These are phyloP conservation scores for Cymbomonas tetramitiformis DNA, from an alignment of 139 green algal genomes.

Conservation along the genomic window DNA sequence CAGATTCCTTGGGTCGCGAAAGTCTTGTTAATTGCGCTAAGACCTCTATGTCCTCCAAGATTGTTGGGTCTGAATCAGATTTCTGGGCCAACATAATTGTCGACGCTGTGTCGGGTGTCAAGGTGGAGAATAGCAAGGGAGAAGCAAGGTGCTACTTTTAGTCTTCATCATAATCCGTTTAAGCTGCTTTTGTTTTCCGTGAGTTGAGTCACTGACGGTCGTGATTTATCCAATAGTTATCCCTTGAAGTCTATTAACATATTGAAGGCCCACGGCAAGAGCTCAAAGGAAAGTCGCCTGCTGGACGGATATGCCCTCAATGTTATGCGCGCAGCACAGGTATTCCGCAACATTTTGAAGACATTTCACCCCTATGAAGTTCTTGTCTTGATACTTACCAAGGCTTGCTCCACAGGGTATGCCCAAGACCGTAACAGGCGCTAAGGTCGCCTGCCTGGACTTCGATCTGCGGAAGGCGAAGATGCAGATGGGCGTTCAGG, in stretches of 20 bases:
- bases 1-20: conserved; percentile 60
- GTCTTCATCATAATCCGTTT: background rate
- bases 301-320: conserved; percentile 94
- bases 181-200: background rate
- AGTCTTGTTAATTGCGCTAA: conserved; percentile 68
- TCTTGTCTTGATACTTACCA: too few species aligned
- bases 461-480: conserved; percentile 44
- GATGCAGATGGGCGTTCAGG: conserved; percentile 46
- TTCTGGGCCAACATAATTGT: conserved; percentile 66
- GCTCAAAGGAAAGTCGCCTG: conserved; percentile 58
- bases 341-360: too few species aligned
- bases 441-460: conserved; percentile 41
- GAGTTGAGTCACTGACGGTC: conserved; percentile 1
- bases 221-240: conserved; percentile 49
- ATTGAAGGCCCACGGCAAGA: conserved; percentile 91
- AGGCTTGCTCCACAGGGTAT: too few species aligned
- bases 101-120: background rate
- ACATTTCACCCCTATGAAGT: conserved; percentile 29
- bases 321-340: conserved; percentile 62
- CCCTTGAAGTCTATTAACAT: conserved; percentile 92
- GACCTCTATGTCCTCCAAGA: conserved; percentile 89
- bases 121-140: conserved; percentile 13
- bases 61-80: conserved; percentile 64
- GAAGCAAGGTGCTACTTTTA: conserved; percentile 2
- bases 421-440: conserved; percentile 25